Percentiles rank a stretch among this genome's conserved stretches.
Evolutionary conservation across 768 basidiomycete genomes (phyloP).

Genomic region (Megacollybia marginata): DNA sequence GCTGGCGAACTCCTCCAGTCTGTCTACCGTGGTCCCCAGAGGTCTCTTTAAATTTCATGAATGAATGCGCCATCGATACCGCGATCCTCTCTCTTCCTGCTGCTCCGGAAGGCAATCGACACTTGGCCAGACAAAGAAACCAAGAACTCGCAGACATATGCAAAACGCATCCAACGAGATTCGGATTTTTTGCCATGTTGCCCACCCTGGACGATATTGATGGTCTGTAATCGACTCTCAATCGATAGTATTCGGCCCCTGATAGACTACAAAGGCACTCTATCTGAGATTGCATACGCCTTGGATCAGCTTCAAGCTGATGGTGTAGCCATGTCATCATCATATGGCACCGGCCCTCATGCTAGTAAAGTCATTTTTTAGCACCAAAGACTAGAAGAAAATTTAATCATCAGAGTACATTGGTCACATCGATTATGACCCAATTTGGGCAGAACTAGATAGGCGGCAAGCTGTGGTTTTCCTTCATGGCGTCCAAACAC

Average conservation of each 20-base stretch:
- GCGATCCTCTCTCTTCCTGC: slow-evolving; percentile 67
- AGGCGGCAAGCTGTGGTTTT: slow-evolving; percentile 55
- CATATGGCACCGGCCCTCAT: slow-evolving; percentile 47
- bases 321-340: slow-evolving; percentile 61
- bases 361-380: slow-evolving; percentile 33
- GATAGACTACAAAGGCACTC: slow-evolving; percentile 31
- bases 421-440: slow-evolving; percentile 55
- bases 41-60: slow-evolving; percentile 57
- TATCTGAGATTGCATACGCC: slow-evolving; percentile 54
- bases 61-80: slow-evolving; percentile 44
- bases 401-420: slow-evolving; percentile 43
- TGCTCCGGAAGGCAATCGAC: slow-evolving; percentile 33
- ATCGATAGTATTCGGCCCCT: neutral
- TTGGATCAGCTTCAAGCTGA: slow-evolving; percentile 56
- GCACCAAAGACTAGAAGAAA: no score
- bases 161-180: slow-evolving; percentile 40
- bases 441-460: slow-evolving; percentile 67
- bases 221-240: slow-evolving; percentile 27
- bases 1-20: slow-evolving; percentile 57
- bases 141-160: slow-evolving; percentile 39
- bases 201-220: slow-evolving; percentile 56
- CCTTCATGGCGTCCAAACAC: slow-evolving; percentile 63
- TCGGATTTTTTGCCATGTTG: slow-evolving; percentile 64
- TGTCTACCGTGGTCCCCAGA: slow-evolving; percentile 61
- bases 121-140: slow-evolving; percentile 40